Conservation (phyloP, 768 basidiomycete species). For the Lactifluus rugatus region DNA sequence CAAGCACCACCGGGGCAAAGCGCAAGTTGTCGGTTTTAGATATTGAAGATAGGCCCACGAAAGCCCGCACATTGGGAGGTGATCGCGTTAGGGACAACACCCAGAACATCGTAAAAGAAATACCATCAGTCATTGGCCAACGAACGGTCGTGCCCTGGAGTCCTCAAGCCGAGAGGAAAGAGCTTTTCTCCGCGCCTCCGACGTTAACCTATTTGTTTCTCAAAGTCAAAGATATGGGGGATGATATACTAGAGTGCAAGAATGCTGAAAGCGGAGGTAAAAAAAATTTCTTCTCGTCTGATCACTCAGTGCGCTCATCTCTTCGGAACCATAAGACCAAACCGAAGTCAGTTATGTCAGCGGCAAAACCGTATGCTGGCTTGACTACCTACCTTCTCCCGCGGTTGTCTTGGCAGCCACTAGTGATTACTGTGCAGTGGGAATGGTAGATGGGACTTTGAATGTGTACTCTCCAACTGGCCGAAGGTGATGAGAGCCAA, state of each 20-base stretch:
- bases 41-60: constrained; percentile 31
- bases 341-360: constrained; percentile 59
- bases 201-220: constrained; percentile 50
- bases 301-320: neutral
- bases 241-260: constrained; percentile 63
- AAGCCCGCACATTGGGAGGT: constrained; percentile 58
- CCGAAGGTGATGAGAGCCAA: constrained; percentile 46
- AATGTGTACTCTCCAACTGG: constrained; percentile 79
- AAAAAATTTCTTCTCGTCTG: constrained; percentile 25
- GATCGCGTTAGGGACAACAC: constrained; percentile 44
- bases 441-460: constrained; percentile 70
- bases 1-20: constrained; percentile 34
- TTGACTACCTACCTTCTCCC: constrained; percentile 77
- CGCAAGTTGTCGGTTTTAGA: constrained; percentile 41
- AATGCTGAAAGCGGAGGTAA: constrained; percentile 63
- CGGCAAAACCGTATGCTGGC: constrained; percentile 70
- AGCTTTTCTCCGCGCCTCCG: constrained; percentile 20
- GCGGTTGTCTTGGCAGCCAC: constrained; percentile 61
- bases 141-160: neutral
- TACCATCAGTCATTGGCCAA: constrained; percentile 25
- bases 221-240: constrained; percentile 50
- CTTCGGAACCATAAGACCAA: constrained; percentile 33
- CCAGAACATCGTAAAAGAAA: constrained; percentile 38
- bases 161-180: neutral
- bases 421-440: constrained; percentile 59